phyloP scores from a whole-genome alignment of 2,329 filamentous ascomycete species.

The Fusarium sp. region DNA sequence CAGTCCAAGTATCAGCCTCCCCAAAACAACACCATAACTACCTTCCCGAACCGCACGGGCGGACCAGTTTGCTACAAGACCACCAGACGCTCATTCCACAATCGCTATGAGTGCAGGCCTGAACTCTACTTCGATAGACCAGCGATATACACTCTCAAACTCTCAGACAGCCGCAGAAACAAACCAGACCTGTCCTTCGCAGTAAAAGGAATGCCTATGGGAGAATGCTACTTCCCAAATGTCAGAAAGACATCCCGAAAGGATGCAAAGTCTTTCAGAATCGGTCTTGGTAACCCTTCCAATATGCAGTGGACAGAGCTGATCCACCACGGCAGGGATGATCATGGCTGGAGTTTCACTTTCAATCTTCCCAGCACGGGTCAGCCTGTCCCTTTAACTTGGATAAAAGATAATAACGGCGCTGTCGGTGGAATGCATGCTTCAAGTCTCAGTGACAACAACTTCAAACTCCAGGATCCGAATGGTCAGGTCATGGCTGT shows the following conservation, averaged over 20 bases:
- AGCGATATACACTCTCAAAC: background rate
- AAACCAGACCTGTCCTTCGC: background rate
- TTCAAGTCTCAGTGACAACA: background rate
- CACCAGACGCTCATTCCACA: background rate
- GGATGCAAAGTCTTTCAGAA: background rate
- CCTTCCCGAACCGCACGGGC: background rate
- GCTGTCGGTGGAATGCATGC: background rate
- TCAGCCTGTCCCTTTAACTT: background rate
- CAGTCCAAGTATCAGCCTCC: background rate
- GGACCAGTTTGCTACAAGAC: background rate
- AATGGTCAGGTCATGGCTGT: background rate
- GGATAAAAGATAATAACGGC: background rate
- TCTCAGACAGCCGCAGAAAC: background rate
- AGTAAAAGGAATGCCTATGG: background rate
- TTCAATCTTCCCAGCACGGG: background rate
- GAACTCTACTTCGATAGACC: background rate
- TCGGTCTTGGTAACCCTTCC: background rate
- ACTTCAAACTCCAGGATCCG: background rate
- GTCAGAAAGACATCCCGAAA: background rate
- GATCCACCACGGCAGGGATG: background rate
- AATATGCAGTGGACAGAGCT: background rate
- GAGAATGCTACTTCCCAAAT: background rate
- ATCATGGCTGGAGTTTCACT: background rate
- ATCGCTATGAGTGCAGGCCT: background rate
- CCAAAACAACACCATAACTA: background rate